phyloP scores from a whole-genome alignment of 2,329 filamentous ascomycete genomes.

The Monosporascus sp. region DNA sequence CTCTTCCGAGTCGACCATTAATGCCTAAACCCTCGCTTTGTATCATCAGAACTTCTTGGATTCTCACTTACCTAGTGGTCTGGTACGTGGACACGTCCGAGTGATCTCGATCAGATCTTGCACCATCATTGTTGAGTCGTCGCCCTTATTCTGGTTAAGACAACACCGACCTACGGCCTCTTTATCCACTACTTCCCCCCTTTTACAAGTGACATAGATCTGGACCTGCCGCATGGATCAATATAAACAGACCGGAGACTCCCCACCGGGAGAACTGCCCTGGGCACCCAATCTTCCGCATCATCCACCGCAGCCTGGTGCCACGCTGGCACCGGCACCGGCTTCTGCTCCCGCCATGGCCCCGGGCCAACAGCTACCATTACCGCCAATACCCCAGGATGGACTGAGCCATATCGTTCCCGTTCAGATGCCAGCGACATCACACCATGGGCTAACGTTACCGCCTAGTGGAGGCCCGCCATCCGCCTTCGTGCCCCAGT shows the following conservation, averaged over 20 bases:
- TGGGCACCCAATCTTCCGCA: constrained; percentile 13
- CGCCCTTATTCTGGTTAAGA: no score
- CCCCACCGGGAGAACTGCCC: neutral
- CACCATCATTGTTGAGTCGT: no score
- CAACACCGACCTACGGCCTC: no score
- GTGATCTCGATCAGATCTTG: no score
- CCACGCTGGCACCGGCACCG: neutral
- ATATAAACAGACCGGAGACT: neutral
- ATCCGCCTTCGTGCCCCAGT: constrained; percentile 12
- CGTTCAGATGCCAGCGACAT: neutral
- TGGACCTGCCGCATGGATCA: constrained; percentile 8
- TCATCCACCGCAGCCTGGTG: constrained; percentile 7
- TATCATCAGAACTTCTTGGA: no score
- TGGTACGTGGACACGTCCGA: no score
- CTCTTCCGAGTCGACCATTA: no score
- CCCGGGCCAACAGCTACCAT: neutral
- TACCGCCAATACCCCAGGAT: constrained; percentile 1
- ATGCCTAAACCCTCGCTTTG: no score
- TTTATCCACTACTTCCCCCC: no score
- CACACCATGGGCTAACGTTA: neutral
- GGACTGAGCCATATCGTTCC: neutral
- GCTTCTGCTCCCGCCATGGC: neutral
- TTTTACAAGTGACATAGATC: no score
- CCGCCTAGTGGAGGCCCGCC: constrained; percentile 4
- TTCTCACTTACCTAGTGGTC: no score